Base-by-base conservation (phyloP, 768 basidiomycete genomes). In the Suillus subalutaceus region DNA sequence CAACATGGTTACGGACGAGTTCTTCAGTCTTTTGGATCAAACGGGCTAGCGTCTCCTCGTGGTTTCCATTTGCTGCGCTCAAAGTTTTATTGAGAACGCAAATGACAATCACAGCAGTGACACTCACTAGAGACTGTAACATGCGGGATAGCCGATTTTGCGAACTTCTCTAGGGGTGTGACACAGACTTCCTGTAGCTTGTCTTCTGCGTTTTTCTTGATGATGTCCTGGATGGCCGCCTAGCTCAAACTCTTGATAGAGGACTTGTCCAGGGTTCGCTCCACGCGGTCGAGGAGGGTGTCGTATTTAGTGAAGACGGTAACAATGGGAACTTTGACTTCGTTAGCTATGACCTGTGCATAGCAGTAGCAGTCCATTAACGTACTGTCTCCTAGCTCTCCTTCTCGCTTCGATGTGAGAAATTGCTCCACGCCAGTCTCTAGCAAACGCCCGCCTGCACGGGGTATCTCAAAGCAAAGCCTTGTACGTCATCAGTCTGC, bases 381-480 rank as follows among this genome's bases (percentile, higher is more conserved):
- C 52, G 0, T 30, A 53, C 52, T 32, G 1, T 18, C 4, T 53
- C 52, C 52, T 3, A 53, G 30, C 18, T 9, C 1, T 53, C 30
- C 52, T 5, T 18, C 4, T 2, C 8, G 30, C 2, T 30, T 53
- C 16, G 7, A 32, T 10, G 52, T 53, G 2, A 53, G 52, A 16
- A 53, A 53, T 18, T 32, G 7, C 4, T 53, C 52, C 16, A 16
- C 8, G 2, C 52, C 52, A 1, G 52, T 32, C 18, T 53, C 52
- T 16, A 53, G 52, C 5, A 53, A 53, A 32, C 52, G 52, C 15
- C 52, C 52, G 30, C 30, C 30, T 53, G 52, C 30, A 1, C 52
- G 18, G 30, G 52, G 52, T 53, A 53, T 53, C 18, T 53, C 52
- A 32, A 53, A 53, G 52, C 52, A 53, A 10, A 53, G 52, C 52